These are phyloP conservation scores for Heritiera fomes DNA, from an alignment of 345 rosid genomes.

Conservation along the genomic window DNA sequence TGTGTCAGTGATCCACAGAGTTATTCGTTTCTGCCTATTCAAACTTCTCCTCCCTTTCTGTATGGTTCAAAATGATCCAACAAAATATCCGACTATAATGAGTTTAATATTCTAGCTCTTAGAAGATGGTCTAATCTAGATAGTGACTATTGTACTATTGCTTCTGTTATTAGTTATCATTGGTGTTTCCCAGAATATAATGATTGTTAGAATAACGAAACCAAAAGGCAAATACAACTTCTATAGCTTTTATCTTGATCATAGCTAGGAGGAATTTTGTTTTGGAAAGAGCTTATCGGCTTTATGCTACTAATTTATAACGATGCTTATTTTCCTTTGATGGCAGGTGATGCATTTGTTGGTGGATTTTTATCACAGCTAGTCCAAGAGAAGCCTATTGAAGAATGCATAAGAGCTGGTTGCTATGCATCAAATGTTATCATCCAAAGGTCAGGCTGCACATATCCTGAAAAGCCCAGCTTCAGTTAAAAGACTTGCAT, in stretches of 20 bases:
- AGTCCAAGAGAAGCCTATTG: constrained; percentile 70
- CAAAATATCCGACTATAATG: neutral
- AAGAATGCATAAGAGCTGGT: constrained; percentile 77
- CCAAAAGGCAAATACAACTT: neutral
- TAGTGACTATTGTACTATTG: neutral
- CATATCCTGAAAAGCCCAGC: constrained; percentile 62
- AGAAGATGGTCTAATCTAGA: neutral
- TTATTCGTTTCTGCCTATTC: no score
- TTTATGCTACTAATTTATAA: neutral
- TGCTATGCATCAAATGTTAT: constrained; percentile 76
- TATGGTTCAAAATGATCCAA: neutral
- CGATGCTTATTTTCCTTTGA: neutral
- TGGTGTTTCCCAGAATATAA: neutral
- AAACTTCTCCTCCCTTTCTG: no score
- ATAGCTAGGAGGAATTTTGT: neutral
- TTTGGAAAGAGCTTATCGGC: neutral
- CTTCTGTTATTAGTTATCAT: neutral
- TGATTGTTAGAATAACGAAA: neutral
- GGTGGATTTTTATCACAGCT: constrained; percentile 85
- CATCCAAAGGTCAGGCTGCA: constrained; percentile 96
- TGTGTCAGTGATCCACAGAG: no score
- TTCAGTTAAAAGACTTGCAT: constrained; percentile 31
- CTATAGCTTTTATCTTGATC: neutral
- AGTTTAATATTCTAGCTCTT: neutral
- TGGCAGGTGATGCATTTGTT: constrained; percentile 81